Base-by-base conservation (phyloP, 1,284 basidiomycete genomes). In the Laetiporus sulphureus region DNA sequence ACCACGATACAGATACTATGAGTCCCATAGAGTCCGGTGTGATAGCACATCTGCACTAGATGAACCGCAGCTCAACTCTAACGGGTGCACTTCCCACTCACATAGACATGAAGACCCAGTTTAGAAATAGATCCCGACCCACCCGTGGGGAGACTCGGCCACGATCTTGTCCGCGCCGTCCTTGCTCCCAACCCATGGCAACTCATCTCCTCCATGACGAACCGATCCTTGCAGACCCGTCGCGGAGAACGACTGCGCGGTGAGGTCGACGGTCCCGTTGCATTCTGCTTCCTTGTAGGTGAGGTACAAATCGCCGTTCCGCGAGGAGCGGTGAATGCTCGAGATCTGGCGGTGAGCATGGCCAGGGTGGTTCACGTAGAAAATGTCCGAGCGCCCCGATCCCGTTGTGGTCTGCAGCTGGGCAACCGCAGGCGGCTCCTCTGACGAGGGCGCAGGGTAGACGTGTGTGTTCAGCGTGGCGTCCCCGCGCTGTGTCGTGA, bases 221-320 rank as follows among this genome's bases (percentile, higher is more conserved):
- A 7, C 25, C 40, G 39, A 44, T 16, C 53, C 54, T 40, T 64
- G 56, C 24, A 69, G 47, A 13, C 68, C 68, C 16, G 53, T 62
- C 3, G 67, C 53, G 10, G 64, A 63, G 49, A 56, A 75, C 16
- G 68, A 70, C 38, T 61, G 66, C 21, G 76, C 67, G 3, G 62
- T 51, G 21, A 81, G 41, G 25, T 69, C 57, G 31, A 79, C 59
- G 24, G 61, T 65, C 3, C 77, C 78, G 47, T 61, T 70, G 60
- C 71, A 76, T 32, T 64, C 61, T 12, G 75, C 65, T 23, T 73
- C 57, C 45, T 65, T 63, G 58, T 80, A 80, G 6, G 66, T 73
- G 37, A 79, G 58, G 54, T 77, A 73, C 54, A 79, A 54, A 37
- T 77, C 72, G 10, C 66, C 75, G 44, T 67, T 69, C 48, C 63